Evolutionary conservation across 306 rosid genomes (phyloP), one percentile per base, ranked within the genome.

Genomic region (Pueraria montana): DNA sequence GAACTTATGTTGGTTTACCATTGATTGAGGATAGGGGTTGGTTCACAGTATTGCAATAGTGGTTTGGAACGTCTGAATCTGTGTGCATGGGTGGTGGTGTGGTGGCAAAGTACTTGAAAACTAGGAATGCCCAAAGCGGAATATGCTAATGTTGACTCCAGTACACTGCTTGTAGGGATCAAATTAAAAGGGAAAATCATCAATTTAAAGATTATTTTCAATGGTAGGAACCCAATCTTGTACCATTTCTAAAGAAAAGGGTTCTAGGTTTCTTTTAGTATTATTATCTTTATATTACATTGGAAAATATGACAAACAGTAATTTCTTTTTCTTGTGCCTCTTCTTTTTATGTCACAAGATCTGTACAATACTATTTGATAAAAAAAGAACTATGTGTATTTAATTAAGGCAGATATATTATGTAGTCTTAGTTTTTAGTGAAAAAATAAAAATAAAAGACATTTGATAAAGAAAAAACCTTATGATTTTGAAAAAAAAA

Each of bases 41-140:
- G 93, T 26, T 85, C 90, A 21, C 90, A 92, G 93, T 90, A 59
- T 77, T 89, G 92, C 80, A 88, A 91, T 76, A 92, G 91, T 8
- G 91, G 84, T 8, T 90, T 2, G 91, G 91, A 82, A 73, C 76
- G 46, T 64, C 81, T 18, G 90, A 82, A 76, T 64, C 90, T 11
- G 90, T 84, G 66, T 84, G 82, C 49, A 61, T 24, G 0, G 87
- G 81, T 56, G 38, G 83, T 43, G 89, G 84, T 11, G 89, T 93
- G 80, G 85, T 91, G 94, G 10, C 50, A 89, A 85, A 86, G 82
- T 91, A 90, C 87, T 55, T 91, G 89, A 90, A 93, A 89, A 68
- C 53, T 18, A 11, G 52, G 36, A 69, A 69, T 69, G 30, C 74
- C 27, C 55, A 69, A 69, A 34, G 34, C 53, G 36, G 55, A 69